Evolutionary conservation across 176 grass and related monocot species (phyloP), one percentile per base, ranked within the genome.

Genomic region (Aegilops sharonensis): DNA sequence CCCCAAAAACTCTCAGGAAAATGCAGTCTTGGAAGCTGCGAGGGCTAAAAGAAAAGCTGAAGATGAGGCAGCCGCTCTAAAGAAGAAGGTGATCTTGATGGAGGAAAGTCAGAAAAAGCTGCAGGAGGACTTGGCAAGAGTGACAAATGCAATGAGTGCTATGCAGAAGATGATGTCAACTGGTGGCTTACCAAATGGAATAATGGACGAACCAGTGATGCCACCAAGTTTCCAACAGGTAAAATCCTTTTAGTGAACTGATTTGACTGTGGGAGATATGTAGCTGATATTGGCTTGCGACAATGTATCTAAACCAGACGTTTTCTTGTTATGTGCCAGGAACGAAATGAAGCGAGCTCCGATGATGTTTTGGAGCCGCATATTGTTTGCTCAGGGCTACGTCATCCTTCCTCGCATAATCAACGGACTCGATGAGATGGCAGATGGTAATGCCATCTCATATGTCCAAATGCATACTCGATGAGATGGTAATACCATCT

Each of bases 1-100:
- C 32, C 57, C 54, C 60, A 52, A 40, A 42, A 6, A 43, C 3
- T 48, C 35, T 5, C 45, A 21, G 24, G 50, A 34, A 40, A 70
- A 25, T 30, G 48, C 25, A 69, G 54, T 18, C 48, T 62, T 45
- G 39, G 47, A 87, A 83, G 69, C 75, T 57, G 76, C 65, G 47
- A 89, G 87, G 76, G 89, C 86, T 57, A 89, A 88, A 79, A 78
- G 74, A 75, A 74, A 11, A 5, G 92, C 84, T 81, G 80, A 89
- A 78, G 83, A 94, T 8, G 87, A 91, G 69, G 75, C 78, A 39
- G 81, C 32, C n/a, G 24, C 69, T 21, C 37, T 85, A 77, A 91
- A 77, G 86, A 82, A 89, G 45, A 91, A 94, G 65, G 87, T 91
- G 25, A 64, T 87, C 12, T 70, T 64, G 29, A 89, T 89, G 89